Conservation (phyloP, 371 early-diverging fungal species). For the Lichtheimia hyalospora region DNA sequence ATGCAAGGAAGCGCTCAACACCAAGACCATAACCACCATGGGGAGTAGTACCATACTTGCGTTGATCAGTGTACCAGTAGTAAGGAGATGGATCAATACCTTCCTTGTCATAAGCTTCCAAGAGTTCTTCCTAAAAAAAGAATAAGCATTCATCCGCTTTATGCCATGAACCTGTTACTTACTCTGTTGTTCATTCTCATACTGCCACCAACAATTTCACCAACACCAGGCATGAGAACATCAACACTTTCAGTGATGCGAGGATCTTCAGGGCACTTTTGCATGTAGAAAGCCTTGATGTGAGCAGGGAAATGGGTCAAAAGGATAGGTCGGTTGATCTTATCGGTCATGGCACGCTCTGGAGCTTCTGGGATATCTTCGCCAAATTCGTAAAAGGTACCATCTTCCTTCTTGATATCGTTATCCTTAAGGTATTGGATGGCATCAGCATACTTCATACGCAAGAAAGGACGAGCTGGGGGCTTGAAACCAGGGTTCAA, state of each 20-base stretch:
- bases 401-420: conserved; percentile 91
- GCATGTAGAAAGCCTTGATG: conserved; percentile 99
- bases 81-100: conserved; percentile 97
- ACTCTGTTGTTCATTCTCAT: conserved; percentile 96
- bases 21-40: conserved; percentile 99
- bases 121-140: conserved; percentile 69
- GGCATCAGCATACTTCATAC: conserved; percentile 98
- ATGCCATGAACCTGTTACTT: conserved; percentile 12
- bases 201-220: conserved; percentile 99
- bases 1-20: conserved; percentile 98
- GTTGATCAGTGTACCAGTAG: conserved; percentile 99
- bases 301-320: conserved; percentile 97
- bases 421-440: conserved; percentile 94
- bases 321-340: conserved; percentile 96
- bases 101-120: conserved; percentile 95
- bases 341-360: conserved; percentile 98
- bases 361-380: conserved; percentile 99
- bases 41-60: conserved; percentile 97
- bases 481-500: conserved; percentile 93
- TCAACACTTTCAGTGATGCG: conserved; percentile 97
- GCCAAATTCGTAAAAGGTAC: conserved; percentile 89
- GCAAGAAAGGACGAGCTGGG: conserved; percentile 90
- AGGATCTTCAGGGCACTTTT: conserved; percentile 78
- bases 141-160: not conserved
- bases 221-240: conserved; percentile 98